Percentiles rank a stretch among this genome's conserved stretches.
Conservation (phyloP, 1,284 basidiomycete species). For the Pascua guehoae region DNA sequence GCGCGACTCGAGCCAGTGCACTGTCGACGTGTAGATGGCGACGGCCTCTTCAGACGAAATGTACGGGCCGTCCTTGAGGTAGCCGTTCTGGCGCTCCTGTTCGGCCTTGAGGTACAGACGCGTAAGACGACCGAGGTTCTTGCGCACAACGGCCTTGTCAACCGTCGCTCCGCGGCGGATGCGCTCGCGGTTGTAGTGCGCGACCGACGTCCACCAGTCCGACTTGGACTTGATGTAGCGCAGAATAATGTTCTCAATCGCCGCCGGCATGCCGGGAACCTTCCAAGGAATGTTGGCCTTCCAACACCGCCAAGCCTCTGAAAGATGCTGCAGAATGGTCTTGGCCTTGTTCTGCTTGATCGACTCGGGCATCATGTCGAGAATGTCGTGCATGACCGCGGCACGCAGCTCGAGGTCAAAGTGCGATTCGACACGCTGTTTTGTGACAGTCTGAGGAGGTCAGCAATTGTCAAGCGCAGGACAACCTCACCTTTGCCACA, state of each 20-base stretch:
- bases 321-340: constrained; percentile 95
- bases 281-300: constrained; percentile 82
- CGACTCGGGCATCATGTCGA: constrained; percentile 95
- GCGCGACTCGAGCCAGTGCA: constrained; percentile 93
- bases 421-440: constrained; percentile 97
- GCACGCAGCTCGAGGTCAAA: constrained; percentile 97
- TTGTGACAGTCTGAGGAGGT: constrained; percentile 72
- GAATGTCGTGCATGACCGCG: constrained; percentile 98
- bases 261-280: constrained; percentile 61
- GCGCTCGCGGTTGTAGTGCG: constrained; percentile 58
- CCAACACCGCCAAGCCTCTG: constrained; percentile 65
- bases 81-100: constrained; percentile 94
- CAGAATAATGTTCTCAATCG: constrained; percentile 98
- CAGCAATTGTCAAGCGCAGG: neutral
- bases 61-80: constrained; percentile 95
- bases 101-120: constrained; percentile 92
- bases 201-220: constrained; percentile 96
- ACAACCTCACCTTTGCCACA: constrained; percentile 62
- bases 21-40: constrained; percentile 93
- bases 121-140: constrained; percentile 53
- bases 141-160: constrained; percentile 82
- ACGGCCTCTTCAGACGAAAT: constrained; percentile 96
- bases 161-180: constrained; percentile 84
- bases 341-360: constrained; percentile 85
- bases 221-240: constrained; percentile 99